Evolutionary conservation across 2,329 filamentous ascomycete genomes (phyloP), one percentile per base, ranked within the genome.

Genomic region (Talaromyces sp.): DNA sequence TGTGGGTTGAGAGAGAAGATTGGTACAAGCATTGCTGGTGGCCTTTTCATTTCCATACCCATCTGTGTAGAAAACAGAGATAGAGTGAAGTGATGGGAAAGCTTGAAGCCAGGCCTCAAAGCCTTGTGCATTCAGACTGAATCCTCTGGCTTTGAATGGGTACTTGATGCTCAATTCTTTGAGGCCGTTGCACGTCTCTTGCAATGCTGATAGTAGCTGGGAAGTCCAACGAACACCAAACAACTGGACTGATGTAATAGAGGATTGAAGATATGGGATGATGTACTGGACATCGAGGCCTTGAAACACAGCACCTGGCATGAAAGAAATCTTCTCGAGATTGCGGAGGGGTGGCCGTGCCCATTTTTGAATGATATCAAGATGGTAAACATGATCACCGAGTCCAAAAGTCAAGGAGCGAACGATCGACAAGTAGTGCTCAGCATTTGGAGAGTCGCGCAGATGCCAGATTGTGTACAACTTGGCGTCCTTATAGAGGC

Each of bases 61-160:
- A 31, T 58, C 63, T 13, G 7, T 17, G 29, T 51, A 34, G 27
- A 65, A 65, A 3, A 65, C 15, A 19, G 63, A 60, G 22, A 65
- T 38, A 1, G 63, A 59, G 11, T 43, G 13, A 36, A 65, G 22
- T 3, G 47, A 61, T 19, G 56, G 34, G 6, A 65, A 54, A 17
- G 15, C 63, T 8, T 34, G 45, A 19, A 65, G 17, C 56, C 63
- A 65, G 19, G 17, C 11, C 13, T 17, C 15, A 43, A 60, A 45
- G 25, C 29, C n/a, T 22, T 25, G 29, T 5, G 31, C 53, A 25
- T 56, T 11, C 5, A 56, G n/a, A 56, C 29, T 36, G 2, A 22
- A 56, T 7, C 19, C 31, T 56, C 38, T 22, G 8, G 5, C 5
- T 13, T 40, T 19, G 13, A n/a, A 34, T 45, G 47, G 25, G 3